phyloP scores from a whole-genome alignment of 2,329 filamentous ascomycete species.

The Fusarium liriodendri region DNA sequence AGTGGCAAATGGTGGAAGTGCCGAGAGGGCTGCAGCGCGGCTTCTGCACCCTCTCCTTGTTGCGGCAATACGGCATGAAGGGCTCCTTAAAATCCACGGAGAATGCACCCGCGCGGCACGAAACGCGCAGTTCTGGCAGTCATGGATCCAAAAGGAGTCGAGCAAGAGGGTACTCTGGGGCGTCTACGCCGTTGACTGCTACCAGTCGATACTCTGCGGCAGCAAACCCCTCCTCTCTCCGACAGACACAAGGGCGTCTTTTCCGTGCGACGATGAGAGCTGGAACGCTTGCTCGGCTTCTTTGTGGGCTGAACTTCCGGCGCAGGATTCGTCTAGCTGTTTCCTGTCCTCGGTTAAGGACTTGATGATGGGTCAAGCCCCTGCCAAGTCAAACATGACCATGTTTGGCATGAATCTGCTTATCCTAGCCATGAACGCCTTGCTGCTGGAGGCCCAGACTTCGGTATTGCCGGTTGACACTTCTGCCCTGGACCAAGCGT shows the following conservation, averaged over 20 bases:
- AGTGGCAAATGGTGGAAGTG: not conserved
- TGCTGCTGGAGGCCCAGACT: not conserved
- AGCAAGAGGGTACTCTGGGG: not conserved
- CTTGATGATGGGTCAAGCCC: not conserved
- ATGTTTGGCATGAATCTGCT: not conserved
- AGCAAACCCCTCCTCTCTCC: slow-evolving; percentile 1
- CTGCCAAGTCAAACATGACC: not conserved
- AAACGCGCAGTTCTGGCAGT: not conserved
- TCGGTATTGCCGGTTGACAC: not conserved
- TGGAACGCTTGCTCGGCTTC: not conserved
- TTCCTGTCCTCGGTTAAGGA: not conserved
- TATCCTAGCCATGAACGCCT: not conserved
- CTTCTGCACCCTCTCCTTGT: not conserved
- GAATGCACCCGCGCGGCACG: not conserved
- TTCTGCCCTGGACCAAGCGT: not conserved
- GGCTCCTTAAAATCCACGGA: not conserved
- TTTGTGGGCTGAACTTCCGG: not conserved
- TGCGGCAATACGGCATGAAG: not conserved
- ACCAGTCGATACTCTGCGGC: slow-evolving; percentile 1
- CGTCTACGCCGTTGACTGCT: not conserved
- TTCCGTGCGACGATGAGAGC: not conserved
- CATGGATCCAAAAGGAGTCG: slow-evolving; percentile 1
- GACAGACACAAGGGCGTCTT: not conserved
- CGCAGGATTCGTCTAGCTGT: not conserved
- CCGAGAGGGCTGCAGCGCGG: not conserved